phyloP scores from a whole-genome alignment of 306 rosid species.

The Gillenia trifoliata region DNA sequence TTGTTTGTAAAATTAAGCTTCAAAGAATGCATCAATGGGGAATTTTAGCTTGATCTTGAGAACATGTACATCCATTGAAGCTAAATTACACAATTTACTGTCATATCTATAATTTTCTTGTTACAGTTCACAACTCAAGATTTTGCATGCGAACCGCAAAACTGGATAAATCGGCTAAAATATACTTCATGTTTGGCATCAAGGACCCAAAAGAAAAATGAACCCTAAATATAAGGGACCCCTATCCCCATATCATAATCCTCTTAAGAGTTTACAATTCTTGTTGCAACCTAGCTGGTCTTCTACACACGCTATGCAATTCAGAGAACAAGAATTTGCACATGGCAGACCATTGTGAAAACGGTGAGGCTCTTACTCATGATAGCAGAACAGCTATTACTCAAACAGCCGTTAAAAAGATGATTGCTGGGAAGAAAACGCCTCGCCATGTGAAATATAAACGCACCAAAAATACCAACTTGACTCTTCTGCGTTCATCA shows the following conservation, averaged over 20 bases:
- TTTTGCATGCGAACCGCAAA: background rate
- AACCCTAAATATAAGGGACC: background rate
- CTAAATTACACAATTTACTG: background rate
- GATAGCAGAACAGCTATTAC: background rate
- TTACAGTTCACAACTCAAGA: background rate
- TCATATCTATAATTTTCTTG: background rate
- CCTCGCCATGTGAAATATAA: background rate
- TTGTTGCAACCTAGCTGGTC: background rate
- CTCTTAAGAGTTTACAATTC: background rate
- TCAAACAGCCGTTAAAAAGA: background rate
- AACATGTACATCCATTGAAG: background rate
- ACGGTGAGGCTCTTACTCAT: constrained; percentile 3
- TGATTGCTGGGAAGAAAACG: no score
- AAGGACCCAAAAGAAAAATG: background rate
- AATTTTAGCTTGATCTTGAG: background rate
- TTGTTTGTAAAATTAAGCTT: background rate
- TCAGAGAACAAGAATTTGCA: background rate
- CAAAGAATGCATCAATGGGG: background rate
- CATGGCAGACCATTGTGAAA: background rate
- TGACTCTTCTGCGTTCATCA: constrained; percentile 12
- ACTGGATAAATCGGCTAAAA: background rate
- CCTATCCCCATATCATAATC: background rate
- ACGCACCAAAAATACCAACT: background rate
- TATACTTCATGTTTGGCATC: background rate
- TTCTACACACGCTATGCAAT: background rate